Percentiles rank a stretch among this genome's conserved stretches.
These are phyloP conservation scores for Hypericum androsaemum DNA, from an alignment of 345 rosid species.

Conservation along the genomic window DNA sequence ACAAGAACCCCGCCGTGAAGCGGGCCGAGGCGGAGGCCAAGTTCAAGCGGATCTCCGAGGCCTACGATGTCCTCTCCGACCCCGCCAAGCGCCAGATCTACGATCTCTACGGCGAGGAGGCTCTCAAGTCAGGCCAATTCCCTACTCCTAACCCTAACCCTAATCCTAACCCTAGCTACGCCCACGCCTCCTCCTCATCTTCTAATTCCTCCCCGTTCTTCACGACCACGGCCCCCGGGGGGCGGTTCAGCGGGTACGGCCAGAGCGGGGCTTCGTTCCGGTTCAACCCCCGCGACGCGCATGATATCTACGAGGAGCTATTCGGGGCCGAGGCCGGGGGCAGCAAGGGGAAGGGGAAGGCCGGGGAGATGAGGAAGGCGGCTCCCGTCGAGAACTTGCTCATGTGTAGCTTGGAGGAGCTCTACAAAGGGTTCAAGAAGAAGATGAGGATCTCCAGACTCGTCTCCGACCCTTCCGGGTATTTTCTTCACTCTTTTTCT, in stretches of 20 bases:
- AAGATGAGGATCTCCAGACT: constrained; percentile 64
- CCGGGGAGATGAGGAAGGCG: constrained; percentile 33
- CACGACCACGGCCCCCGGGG: too few relatives aligned
- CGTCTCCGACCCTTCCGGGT: constrained; percentile 52
- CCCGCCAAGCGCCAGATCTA: constrained; percentile 91
- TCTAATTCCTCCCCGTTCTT: constrained; percentile 7
- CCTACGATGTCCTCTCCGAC: constrained; percentile 55
- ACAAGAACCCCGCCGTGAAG: constrained; percentile 61
- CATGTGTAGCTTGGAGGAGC: constrained; percentile 83
- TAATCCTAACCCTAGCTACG: constrained; percentile 24
- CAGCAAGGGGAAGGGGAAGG: constrained; percentile 15
- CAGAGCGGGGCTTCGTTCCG: constrained; percentile 27
- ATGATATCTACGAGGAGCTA: constrained; percentile 70
- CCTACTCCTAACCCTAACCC: constrained; percentile 39
- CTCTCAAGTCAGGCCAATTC: constrained; percentile 64
- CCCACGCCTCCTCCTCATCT: constrained; percentile 22
- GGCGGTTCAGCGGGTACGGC: too few relatives aligned
- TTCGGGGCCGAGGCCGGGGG: constrained; percentile 49
- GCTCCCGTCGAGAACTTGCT: constrained; percentile 51
- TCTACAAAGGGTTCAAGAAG: constrained; percentile 65
- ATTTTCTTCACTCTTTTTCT: constrained; percentile 4
- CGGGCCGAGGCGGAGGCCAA: constrained; percentile 75
- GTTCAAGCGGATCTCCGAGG: constrained; percentile 91
- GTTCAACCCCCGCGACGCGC: constrained; percentile 63
- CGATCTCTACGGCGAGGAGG: constrained; percentile 86